These are phyloP conservation scores for Venturia pyrina DNA, from an alignment of 2,329 filamentous ascomycete species.

Conservation along the genomic window DNA sequence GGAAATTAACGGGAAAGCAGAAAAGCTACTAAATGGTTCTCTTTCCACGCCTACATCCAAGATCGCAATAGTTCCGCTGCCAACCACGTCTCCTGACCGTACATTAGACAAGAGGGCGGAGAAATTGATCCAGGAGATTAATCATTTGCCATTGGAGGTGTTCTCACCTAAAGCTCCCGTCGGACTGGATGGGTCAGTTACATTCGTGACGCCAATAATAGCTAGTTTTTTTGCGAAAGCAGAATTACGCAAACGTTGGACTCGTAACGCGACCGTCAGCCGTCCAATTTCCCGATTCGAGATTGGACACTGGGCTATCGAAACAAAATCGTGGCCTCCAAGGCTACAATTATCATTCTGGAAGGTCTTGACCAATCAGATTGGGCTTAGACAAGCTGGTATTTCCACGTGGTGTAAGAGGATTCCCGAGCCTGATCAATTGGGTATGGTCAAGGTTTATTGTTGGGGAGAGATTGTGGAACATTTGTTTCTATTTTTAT, in stretches of 20 bases:
- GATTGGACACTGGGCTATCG: background rate
- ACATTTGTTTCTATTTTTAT: constrained; percentile 3
- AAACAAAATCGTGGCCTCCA: background rate
- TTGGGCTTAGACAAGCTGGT: background rate
- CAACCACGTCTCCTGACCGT: background rate
- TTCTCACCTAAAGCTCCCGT: constrained; percentile 4
- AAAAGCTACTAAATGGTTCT: background rate
- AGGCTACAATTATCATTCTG: constrained; percentile 4
- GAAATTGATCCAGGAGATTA: background rate
- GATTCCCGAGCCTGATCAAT: constrained; percentile 1
- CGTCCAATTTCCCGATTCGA: constrained; percentile 3
- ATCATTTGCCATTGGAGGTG: background rate
- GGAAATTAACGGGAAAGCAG: background rate
- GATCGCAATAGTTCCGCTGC: background rate
- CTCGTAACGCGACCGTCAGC: background rate
- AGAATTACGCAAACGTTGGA: background rate
- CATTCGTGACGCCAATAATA: background rate
- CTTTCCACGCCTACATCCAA: background rate
- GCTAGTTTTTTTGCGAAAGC: background rate
- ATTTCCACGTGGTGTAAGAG: constrained; percentile 6
- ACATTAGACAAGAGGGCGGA: background rate
- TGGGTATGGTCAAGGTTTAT: constrained; percentile 3
- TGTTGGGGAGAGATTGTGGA: constrained; percentile 7
- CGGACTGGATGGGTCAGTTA: background rate
- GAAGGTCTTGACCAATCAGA: background rate